These are phyloP conservation scores for Biscogniauxia sp. DNA, from an alignment of 2,329 filamentous ascomycete genomes.

Conservation along the genomic window DNA sequence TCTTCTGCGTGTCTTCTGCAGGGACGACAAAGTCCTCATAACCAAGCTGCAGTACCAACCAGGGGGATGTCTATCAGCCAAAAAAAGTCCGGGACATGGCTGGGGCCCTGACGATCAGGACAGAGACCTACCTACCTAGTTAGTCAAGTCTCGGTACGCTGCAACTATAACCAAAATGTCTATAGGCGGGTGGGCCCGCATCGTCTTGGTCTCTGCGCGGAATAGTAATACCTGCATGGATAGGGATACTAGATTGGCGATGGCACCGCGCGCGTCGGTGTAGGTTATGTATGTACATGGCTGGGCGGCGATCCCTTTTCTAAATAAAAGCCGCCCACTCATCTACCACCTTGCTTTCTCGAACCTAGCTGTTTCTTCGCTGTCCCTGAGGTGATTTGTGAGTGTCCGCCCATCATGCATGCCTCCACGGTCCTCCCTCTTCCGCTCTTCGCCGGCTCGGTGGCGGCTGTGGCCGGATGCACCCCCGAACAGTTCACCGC, in stretches of 20 bases:
- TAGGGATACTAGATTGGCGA: neutral
- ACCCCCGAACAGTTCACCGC: conserved; percentile 20
- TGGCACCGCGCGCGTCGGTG: neutral
- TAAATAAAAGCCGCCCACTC: neutral
- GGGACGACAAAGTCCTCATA: too few relatives aligned
- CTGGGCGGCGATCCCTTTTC: neutral
- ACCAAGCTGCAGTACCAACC: too few relatives aligned
- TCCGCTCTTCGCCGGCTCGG: conserved; percentile 11
- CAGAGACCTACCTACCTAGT: too few relatives aligned
- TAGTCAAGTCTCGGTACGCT: too few relatives aligned
- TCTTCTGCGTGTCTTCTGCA: too few relatives aligned
- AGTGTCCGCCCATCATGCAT: conserved; percentile 12
- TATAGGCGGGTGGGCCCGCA: neutral
- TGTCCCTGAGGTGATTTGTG: neutral
- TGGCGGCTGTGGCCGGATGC: conserved; percentile 20
- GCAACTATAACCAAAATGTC: neutral
- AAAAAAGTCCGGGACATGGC: too few relatives aligned
- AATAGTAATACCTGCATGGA: neutral
- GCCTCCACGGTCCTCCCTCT: conserved; percentile 3
- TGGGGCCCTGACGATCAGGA: too few relatives aligned
- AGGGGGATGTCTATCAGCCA: too few relatives aligned
- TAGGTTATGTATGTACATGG: too few relatives aligned
- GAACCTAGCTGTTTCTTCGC: neutral
- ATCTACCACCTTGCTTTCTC: neutral
- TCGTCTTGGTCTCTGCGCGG: neutral